phyloP scores from a whole-genome alignment of 2,329 filamentous ascomycete species.

The Clarireedia hainanense region DNA sequence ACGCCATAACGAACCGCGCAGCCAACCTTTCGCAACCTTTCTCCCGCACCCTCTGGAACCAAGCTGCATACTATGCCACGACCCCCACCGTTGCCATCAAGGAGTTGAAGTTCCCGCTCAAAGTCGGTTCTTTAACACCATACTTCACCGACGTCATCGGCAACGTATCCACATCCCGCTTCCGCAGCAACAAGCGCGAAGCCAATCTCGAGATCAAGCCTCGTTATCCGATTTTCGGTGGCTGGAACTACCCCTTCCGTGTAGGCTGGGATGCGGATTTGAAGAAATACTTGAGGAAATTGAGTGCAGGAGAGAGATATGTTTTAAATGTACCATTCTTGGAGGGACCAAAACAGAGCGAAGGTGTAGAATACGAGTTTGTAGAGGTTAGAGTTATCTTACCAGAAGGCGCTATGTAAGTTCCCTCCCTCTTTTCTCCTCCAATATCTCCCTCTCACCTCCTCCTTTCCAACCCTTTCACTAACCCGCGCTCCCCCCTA shows the following conservation, averaged over 20 bases:
- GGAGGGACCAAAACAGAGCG: slow-evolving; percentile 78
- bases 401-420: slow-evolving; percentile 83
- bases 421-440: slow-evolving; percentile 29
- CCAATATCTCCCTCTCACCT: slow-evolving; percentile 33
- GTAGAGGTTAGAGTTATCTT: slow-evolving; percentile 76
- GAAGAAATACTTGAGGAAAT: slow-evolving; percentile 63
- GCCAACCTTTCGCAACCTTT: slow-evolving; percentile 69
- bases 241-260: slow-evolving; percentile 97
- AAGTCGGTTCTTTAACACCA: slow-evolving; percentile 70
- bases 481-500: slow-evolving; percentile 18
- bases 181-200: slow-evolving; percentile 69
- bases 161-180: slow-evolving; percentile 90
- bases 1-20: slow-evolving; percentile 78
- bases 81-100: slow-evolving; percentile 71
- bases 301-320: slow-evolving; percentile 58
- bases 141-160: slow-evolving; percentile 97
- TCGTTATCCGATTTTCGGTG: slow-evolving; percentile 91
- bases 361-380: slow-evolving; percentile 80
- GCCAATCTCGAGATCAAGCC: slow-evolving; percentile 86
- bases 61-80: slow-evolving; percentile 61
- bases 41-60: slow-evolving; percentile 68
- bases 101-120: slow-evolving; percentile 73
- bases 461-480: slow-evolving; percentile 36
- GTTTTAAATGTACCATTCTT: slow-evolving; percentile 87
- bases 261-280: slow-evolving; percentile 92